A percentile compares a stretch with the other conserved stretches of the same genome.
Conservation (phyloP, 352 stramenopile species). For the Pythium utonaiense region DNA sequence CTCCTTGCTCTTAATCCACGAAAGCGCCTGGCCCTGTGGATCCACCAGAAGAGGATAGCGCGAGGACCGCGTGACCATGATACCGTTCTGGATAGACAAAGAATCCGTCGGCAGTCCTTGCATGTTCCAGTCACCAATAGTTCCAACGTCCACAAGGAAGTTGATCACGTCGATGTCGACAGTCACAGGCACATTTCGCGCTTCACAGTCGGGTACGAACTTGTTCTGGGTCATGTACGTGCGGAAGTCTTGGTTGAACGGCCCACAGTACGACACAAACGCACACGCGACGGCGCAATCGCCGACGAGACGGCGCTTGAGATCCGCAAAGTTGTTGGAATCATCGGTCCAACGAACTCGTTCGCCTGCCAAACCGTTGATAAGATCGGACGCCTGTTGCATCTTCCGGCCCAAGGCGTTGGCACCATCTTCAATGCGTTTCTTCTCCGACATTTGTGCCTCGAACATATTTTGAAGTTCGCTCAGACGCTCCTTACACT, state of each 20-base stretch:
- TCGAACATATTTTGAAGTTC: conserved; percentile 97
- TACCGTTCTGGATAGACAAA: conserved; percentile 98
- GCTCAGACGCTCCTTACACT: conserved; percentile 93
- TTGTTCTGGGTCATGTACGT: conserved; percentile 96
- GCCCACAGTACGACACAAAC: conserved; percentile 97
- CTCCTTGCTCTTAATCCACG: conserved; percentile 97
- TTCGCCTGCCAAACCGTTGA: conserved; percentile 95
- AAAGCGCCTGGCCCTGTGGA: conserved; percentile 96
- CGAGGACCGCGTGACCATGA: conserved; percentile 96
- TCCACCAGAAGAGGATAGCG: conserved; percentile 97
- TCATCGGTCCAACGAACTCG: conserved; percentile 97
- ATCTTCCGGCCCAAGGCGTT: conserved; percentile 95
- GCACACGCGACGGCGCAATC: conserved; percentile 96
- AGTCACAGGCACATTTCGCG: conserved; percentile 91
- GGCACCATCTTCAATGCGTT: conserved; percentile 95
- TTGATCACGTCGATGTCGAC: conserved; percentile 95
- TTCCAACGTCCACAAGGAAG: conserved; percentile 97
- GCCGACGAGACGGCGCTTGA: conserved; percentile 95
- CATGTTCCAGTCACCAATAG: conserved; percentile 98
- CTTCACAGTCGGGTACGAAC: conserved; percentile 93
- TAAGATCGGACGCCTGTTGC: conserved; percentile 96
- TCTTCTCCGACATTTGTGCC: conserved; percentile 96
- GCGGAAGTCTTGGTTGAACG: conserved; percentile 98
- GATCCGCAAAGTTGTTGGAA: conserved; percentile 96
- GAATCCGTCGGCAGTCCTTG: conserved; percentile 96